Base-by-base conservation (phyloP, 352 stramenopile genomes). In the Peronospora tabacina region DNA sequence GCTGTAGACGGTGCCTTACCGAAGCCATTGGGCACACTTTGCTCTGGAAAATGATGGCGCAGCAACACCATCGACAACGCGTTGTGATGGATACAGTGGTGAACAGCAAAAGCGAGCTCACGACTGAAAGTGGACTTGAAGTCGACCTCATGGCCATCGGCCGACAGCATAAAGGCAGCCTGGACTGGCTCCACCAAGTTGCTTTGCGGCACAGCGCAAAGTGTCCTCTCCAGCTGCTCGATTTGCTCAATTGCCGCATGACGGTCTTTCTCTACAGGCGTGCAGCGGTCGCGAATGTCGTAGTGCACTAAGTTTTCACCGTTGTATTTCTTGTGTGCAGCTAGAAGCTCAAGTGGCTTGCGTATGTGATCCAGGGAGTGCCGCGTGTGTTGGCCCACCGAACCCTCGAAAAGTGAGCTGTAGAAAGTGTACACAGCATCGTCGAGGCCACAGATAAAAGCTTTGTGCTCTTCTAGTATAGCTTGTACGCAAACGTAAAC, bases 31-130 rank as follows among this genome's bases (percentile, higher is more conserved):
- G 80, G 75, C 10, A 90, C 33, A 1, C 1, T 30, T 7, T 77
- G 43, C 7, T 64, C 29, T 3, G 80, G 78, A 42, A 89, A 91
- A 45, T 90, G 72, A 40, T 81, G 66, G 12, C 61, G 63, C 44
- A 90, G 55, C 43, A 93, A 55, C 37, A 89, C 63, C 53, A 87
- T 86, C 34, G 84, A 77, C 44, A 90, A 48, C 43, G 80, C 79
- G 55, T 90, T 90, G 63, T 93, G 82, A 64, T 93, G 82, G 58
- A 93, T 93, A 51, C 67, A 86, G 55, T 93, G 82, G 56, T 93
- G 82, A 44, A 88, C 78, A 0, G 79, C 80, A 41, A 93, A 93
- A n/a, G 75, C 77, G 30, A 93, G 37, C 46, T 93, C 82, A 24
- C 82, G 77, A 35, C 64, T 76, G 13, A 90, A 67, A 0, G 77